These are phyloP conservation scores for Penicillium sp. DNA, from an alignment of 2,329 filamentous ascomycete genomes.

Conservation along the genomic window DNA sequence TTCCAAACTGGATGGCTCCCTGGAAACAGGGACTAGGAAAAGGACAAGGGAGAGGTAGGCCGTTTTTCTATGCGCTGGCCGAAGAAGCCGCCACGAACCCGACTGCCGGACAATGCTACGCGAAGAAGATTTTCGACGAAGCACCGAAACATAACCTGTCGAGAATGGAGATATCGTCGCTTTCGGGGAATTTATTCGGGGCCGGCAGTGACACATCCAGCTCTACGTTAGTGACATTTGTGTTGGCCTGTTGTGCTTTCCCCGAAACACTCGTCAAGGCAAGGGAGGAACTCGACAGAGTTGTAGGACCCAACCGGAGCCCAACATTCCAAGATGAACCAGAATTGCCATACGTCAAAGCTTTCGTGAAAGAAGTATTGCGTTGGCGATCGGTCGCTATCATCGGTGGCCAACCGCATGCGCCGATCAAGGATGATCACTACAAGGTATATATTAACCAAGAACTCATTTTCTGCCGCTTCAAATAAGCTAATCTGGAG, in stretches of 20 bases:
- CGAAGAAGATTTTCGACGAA: constrained; percentile 55
- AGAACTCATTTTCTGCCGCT: neutral
- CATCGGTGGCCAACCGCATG: constrained; percentile 30
- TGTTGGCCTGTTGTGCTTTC: constrained; percentile 34
- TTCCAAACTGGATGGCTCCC: constrained; percentile 55
- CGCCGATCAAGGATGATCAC: constrained; percentile 27
- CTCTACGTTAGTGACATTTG: constrained; percentile 34
- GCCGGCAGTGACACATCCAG: constrained; percentile 35
- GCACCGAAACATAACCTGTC: constrained; percentile 52
- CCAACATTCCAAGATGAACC: constrained; percentile 37
- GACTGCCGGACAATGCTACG: constrained; percentile 47
- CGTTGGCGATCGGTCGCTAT: constrained; percentile 34
- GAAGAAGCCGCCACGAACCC: constrained; percentile 53
- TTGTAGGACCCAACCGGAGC: constrained; percentile 36
- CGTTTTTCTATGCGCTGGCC: constrained; percentile 59
- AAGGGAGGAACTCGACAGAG: constrained; percentile 40
- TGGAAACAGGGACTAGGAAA: constrained; percentile 54
- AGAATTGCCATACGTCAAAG: constrained; percentile 35
- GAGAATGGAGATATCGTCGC: constrained; percentile 50
- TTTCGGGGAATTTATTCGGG: constrained; percentile 50
- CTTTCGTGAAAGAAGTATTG: constrained; percentile 36
- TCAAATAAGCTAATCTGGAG: neutral
- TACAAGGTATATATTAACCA: constrained; percentile 21
- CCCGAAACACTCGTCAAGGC: constrained; percentile 28
- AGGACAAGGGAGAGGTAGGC: constrained; percentile 51